Conservation (phyloP, 2,329 filamentous ascomycete species). For the Xylariaceae sp. region DNA sequence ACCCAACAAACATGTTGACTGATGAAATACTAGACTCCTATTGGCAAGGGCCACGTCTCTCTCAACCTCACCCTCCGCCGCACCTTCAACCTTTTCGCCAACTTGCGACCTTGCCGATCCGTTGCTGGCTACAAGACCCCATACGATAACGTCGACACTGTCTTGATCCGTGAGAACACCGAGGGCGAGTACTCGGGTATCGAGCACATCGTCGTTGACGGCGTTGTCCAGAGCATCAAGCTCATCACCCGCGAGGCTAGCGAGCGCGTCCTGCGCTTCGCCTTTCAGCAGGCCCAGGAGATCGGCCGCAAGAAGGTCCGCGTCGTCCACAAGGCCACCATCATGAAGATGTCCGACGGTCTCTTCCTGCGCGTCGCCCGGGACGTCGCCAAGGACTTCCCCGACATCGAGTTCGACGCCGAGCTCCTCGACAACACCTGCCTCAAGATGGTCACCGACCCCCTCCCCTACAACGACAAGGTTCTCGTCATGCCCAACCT, state of each 20-base stretch:
- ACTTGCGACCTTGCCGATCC: slow-evolving; percentile 95
- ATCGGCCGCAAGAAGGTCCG: slow-evolving; percentile 96
- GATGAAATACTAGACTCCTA: slow-evolving; percentile 62
- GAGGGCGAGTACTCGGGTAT: slow-evolving; percentile 99
- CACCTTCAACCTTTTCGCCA: slow-evolving; percentile 99
- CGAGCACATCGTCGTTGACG: slow-evolving; percentile 96
- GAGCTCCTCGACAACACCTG: slow-evolving; percentile 99
- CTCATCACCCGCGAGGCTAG: slow-evolving; percentile 94
- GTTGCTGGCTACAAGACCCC: slow-evolving; percentile 98
- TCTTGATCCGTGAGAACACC: slow-evolving; percentile 98
- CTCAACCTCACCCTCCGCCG: slow-evolving; percentile 97
- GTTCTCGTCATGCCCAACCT: slow-evolving; percentile 97
- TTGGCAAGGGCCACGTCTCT: slow-evolving; percentile 98
- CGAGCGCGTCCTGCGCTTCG: slow-evolving; percentile 93
- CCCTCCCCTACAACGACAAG: slow-evolving; percentile 96
- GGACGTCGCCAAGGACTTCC: slow-evolving; percentile 91
- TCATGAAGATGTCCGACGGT: slow-evolving; percentile 99
- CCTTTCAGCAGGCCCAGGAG: slow-evolving; percentile 94
- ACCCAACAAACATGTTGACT: slow-evolving; percentile 5
- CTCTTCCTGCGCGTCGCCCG: slow-evolving; percentile 88
- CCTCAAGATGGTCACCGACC: slow-evolving; percentile 97
- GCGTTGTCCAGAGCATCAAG: slow-evolving; percentile 99
- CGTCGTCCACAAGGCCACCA: slow-evolving; percentile 98
- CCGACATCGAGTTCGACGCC: slow-evolving; percentile 90
- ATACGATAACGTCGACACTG: slow-evolving; percentile 94